Evolutionary conservation across 106 monocot species (phyloP), one percentile per base, ranked within the genome.

Genomic region (Dactylorhiza incarnata): DNA sequence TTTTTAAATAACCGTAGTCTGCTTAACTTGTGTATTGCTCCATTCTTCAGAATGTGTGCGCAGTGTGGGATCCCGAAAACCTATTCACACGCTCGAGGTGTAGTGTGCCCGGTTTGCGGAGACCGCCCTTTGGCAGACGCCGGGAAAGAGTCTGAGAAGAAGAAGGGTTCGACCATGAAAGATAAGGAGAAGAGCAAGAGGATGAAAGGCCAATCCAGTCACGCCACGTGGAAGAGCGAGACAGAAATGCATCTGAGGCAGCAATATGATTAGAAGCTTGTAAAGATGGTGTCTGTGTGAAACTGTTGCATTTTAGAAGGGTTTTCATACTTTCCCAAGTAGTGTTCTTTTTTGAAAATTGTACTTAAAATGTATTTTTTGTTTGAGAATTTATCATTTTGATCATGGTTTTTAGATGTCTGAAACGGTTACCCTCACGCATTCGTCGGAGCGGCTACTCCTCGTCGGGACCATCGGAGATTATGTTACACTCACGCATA

Each of bases 101-200:
- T 97, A 78, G 89, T 89, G 55, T 97, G 96, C 74, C 96, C 93
- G 9, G 48, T 87, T 0, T 97, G 96, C 51, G 81, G 87, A 9
- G 96, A 97, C 79, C 84, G 89, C 25, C 91, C 96, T 75, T 74
- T 55, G 61, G 20, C 82, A 5, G 87, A 97, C 20, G 77, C 85
- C 25, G 77, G 49, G 20, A 83, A 79, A 19, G 85, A 78, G 22
- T 6, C 72, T 2, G 93, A 93, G 29, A 92, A 92, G 81, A 89
- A 85, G 84, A 97, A 91, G 75, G 96, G 96, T 0, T 91, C 91
- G 1, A 78, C 81, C 0, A 77, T 97, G 54, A 97, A 97, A 74
- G 96, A 93, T 10, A 97, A 97, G 73, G 96, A 97, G 79, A 97
- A 97, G 86, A 93, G 75, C 55, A 97, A 97, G 82, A 80, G 96